Evolutionary conservation across 164 flowering plant genomes (phyloP).

Genomic region (Buxus sempervirens): DNA sequence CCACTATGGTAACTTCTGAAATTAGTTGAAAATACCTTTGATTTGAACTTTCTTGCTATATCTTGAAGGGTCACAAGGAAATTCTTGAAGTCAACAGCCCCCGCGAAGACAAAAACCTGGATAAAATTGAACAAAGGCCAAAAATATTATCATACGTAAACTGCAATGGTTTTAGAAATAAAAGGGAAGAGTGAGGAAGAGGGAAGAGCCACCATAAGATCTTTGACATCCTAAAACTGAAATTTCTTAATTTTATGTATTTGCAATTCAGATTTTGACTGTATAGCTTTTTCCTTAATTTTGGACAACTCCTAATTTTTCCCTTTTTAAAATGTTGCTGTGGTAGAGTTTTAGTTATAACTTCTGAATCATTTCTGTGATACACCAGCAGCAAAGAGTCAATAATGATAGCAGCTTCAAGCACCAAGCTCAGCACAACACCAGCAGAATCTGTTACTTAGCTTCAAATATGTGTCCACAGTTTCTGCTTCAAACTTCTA

Average conservation of each 20-base stretch:
- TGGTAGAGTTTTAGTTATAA: not conserved
- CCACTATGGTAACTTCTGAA: constrained; percentile 2
- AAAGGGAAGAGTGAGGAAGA: too few relatives aligned
- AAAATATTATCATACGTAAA: too few relatives aligned
- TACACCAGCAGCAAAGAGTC: not conserved
- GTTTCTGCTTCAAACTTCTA: too few relatives aligned
- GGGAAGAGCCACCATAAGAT: too few relatives aligned
- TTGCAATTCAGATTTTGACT: not conserved
- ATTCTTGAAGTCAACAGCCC: constrained; percentile 52
- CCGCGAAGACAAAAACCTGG: constrained; percentile 75
- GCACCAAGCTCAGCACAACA: not conserved
- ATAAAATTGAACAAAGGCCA: constrained; percentile 1
- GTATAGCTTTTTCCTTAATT: not conserved
- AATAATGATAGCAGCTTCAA: not conserved
- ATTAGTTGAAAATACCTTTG: constrained; percentile 50
- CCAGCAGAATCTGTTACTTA: too few relatives aligned
- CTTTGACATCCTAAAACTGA: not conserved
- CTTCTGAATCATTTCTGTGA: not conserved
- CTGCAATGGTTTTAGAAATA: too few relatives aligned
- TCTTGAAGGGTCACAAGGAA: constrained; percentile 61
- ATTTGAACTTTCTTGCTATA: constrained; percentile 74
- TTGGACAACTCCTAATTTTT: too few relatives aligned
- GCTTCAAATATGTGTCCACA: too few relatives aligned
- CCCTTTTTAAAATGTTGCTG: not conserved
- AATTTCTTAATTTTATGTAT: too few relatives aligned